Evolutionary conservation across 768 basidiomycete genomes (phyloP).

Genomic region (Tylopilus plumbeoviolaceoides): DNA sequence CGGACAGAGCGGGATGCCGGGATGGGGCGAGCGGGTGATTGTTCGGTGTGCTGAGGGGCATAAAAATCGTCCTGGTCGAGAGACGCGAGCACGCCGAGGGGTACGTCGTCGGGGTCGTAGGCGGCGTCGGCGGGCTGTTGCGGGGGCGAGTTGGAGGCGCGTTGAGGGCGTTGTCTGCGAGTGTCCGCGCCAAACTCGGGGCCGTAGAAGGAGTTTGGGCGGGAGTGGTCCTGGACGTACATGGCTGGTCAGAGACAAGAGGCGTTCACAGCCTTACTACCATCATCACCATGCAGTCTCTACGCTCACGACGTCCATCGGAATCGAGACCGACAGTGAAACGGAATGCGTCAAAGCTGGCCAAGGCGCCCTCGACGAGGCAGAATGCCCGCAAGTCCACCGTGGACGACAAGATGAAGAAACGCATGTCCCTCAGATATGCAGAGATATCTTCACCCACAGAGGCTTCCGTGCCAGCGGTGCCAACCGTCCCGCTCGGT

Average conservation of each 20-base stretch:
- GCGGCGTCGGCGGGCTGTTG: constrained; percentile 30
- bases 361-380: constrained; percentile 26
- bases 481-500: constrained; percentile 53
- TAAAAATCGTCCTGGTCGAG: constrained; percentile 44
- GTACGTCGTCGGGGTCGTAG: constrained; percentile 40
- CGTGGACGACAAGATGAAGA: constrained; percentile 90
- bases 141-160: constrained; percentile 20
- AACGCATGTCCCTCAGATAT: constrained; percentile 93
- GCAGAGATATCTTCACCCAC: constrained; percentile 79
- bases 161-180: constrained; percentile 6
- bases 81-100: constrained; percentile 26
- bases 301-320: constrained; percentile 50
- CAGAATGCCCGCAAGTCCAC: constrained; percentile 44
- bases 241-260: constrained; percentile 22
- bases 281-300: constrained; percentile 46
- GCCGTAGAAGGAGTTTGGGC: constrained; percentile 33
- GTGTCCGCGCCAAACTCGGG: constrained; percentile 20
- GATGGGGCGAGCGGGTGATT: constrained; percentile 31
- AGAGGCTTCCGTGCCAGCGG: constrained; percentile 47
- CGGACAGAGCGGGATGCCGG: constrained; percentile 52
- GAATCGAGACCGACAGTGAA: constrained; percentile 36
- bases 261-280: constrained; percentile 11
- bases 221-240: constrained; percentile 27
- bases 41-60: constrained; percentile 25
- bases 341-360: constrained; percentile 28